Evolutionary conservation across 2,329 filamentous ascomycete genomes (phyloP), one percentile per base, ranked within the genome.

Genomic region (Talaromyces islandicus): DNA sequence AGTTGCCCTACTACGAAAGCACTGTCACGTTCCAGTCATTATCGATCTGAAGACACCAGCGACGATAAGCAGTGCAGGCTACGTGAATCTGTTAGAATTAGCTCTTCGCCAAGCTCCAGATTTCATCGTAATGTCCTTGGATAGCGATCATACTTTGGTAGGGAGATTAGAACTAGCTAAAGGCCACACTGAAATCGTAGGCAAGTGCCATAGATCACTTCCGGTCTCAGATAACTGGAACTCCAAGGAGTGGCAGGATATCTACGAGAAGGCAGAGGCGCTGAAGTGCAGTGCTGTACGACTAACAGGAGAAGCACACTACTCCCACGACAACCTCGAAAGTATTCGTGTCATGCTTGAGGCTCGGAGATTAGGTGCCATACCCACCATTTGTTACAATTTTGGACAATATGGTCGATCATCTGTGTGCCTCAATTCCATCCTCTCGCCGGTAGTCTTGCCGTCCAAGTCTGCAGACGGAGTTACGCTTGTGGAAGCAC

Each of bases 381-480:
- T 85, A 14, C 84, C 86, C 0, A 61, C 89, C 1, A 83, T 88
- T 24, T 81, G 83, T 10, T 89, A 87, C 72, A 89, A 89, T 65
- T 85, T 85, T 0, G 88, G 87, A 0, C 71, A 77, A 7, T 73
- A 84, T 4, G 88, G 88, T 0, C 81, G 86, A 48, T 80, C 82
- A 54, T 91, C 88, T 0, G 82, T 83, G 27, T 87, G 83, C 63
- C 86, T 88, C 71, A 91, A 90, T 65, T 80, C 80, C 25, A 79
- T 86, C 1, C 72, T 91, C 11, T 87, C 86, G 0, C 83, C 83
- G 4, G 86, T 89, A 3, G 76, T 81, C 80, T 84, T 21, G 75
- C 78, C 43, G 72, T 73, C 30, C 75, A 84, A 60, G 72, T 79
- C 24, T 65, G 73, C 12, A 71, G 73, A 76, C 54, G 63, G 69